Base-by-base conservation (phyloP, 1,284 basidiomycete genomes). In the Neolentinus lepideus region DNA sequence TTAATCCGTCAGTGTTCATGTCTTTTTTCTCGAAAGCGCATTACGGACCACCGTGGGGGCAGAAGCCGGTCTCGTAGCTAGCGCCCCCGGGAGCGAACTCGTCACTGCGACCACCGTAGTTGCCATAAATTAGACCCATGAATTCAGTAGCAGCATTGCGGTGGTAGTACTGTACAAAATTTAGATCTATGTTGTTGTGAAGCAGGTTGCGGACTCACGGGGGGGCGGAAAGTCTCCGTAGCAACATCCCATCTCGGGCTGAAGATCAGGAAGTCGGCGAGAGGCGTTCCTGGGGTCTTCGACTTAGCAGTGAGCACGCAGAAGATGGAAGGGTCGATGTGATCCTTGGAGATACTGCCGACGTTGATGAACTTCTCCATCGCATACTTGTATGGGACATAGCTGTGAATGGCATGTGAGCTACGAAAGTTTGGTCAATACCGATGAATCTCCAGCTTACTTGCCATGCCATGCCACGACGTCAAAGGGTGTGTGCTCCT, bases 381-480 rank as follows among this genome's bases (percentile, higher is more conserved):
- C 33, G 80, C 81, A 64, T 88, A 88, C 66, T 87, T 87, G 72
- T 84, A 88, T 1, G 85, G 85, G 2, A 85, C 76, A 62, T 88
- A 88, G 69, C 84, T 87, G 56, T 55, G 50, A 56, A 16, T 14
- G 16, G 12, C 24, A 27, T 11, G 22, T 19, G 43, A n/a, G 22
- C 26, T n/a, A 36, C 21, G 29, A 8, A 53, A 24, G 38, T 19
- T 33, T 8, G n/a, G 43, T 16, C 11, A 8, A 2, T 68, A 24
- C 33, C 26, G 8, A 4, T 50, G 9, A 21, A 43, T 4, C 38
- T 43, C 16, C n/a, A 6, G n/a, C 79, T 56, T 64, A 83, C 81
- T 81, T 84, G 67, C 83, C 83, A 54, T 81, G 77, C 79, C 81
- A 87, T 0, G 84, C 84, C 47, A 88, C 85, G 27, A 88, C 85